These are phyloP conservation scores for Claviceps capensis DNA, from an alignment of 2,329 filamentous ascomycete genomes.

Conservation along the genomic window DNA sequence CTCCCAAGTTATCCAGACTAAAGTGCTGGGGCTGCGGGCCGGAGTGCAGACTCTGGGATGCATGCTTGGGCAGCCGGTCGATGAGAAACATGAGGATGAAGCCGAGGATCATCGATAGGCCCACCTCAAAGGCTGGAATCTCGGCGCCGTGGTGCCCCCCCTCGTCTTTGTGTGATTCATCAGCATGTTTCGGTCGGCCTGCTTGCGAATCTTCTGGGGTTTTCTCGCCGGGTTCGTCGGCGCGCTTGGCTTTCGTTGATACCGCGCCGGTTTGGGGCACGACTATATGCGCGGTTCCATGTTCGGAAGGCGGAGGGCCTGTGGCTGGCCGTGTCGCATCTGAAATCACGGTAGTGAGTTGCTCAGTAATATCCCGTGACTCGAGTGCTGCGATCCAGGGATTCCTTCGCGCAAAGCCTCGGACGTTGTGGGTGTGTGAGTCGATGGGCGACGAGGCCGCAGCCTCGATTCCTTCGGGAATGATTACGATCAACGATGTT, in stretches of 20 bases:
- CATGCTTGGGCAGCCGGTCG: constrained; percentile 68
- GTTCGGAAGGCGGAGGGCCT: background rate
- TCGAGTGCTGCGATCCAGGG: constrained; percentile 17
- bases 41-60: constrained; percentile 48
- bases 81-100: constrained; percentile 97
- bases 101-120: constrained; percentile 71
- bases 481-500: constrained; percentile 91
- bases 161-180: constrained; percentile 19
- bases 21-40: constrained; percentile 67
- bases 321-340: background rate
- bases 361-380: constrained; percentile 13
- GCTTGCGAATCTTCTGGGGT: background rate
- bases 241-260: background rate
- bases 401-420: constrained; percentile 18
- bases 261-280: background rate
- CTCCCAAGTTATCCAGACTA: constrained; percentile 68
- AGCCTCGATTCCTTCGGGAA: constrained; percentile 90
- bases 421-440: constrained; percentile 23
- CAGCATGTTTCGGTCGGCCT: constrained; percentile 8
- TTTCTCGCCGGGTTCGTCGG: background rate
- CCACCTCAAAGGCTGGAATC: constrained; percentile 63
- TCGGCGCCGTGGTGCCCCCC: constrained; percentile 16
- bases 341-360: constrained; percentile 10
- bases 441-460: constrained; percentile 47
- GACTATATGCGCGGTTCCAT: background rate